Conservation (phyloP, 2,329 filamentous ascomycete genomes). For the Alternaria brassicicola region DNA sequence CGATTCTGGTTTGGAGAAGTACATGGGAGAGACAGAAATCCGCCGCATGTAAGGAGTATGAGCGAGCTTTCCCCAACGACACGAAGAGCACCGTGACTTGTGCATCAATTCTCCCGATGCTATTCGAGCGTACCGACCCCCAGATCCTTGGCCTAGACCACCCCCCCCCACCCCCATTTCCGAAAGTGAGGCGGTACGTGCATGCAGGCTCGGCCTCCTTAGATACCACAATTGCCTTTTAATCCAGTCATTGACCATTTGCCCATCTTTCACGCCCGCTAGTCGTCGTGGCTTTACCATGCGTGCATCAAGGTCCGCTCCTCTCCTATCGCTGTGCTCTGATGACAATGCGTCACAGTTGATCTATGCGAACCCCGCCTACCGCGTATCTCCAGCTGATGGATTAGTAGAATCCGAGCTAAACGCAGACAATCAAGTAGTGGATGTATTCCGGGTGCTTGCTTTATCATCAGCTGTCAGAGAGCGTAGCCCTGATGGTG, state of each 20-base stretch:
- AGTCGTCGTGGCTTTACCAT: slow-evolving; percentile 35
- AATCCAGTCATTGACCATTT: slow-evolving; percentile 31
- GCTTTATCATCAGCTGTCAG: not conserved
- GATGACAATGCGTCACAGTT: slow-evolving; percentile 19
- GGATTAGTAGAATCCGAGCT: slow-evolving; percentile 5
- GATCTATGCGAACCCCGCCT: slow-evolving; percentile 14
- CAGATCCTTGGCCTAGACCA: slow-evolving; percentile 14
- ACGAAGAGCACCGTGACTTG: not conserved
- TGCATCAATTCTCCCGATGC: not conserved
- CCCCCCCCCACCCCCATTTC: slow-evolving; percentile 14
- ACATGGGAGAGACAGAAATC: slow-evolving; percentile 83
- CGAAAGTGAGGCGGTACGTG: slow-evolving; percentile 31
- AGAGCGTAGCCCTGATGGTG: not conserved
- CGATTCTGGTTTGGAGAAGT: slow-evolving; percentile 80
- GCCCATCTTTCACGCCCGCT: slow-evolving; percentile 30
- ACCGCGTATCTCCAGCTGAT: slow-evolving; percentile 9
- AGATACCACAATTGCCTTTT: slow-evolving; percentile 36
- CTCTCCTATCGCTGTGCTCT: slow-evolving; percentile 31
- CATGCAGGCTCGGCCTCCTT: slow-evolving; percentile 26
- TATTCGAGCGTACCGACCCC: not conserved
- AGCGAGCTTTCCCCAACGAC: not conserved
- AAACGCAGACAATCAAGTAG: slow-evolving; percentile 2
- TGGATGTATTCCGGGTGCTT: not conserved
- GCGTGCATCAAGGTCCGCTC: slow-evolving; percentile 16
- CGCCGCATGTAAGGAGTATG: slow-evolving; percentile 70